phyloP scores from a whole-genome alignment of 257 asterid genomes.

The Solanum clarkiae region DNA sequence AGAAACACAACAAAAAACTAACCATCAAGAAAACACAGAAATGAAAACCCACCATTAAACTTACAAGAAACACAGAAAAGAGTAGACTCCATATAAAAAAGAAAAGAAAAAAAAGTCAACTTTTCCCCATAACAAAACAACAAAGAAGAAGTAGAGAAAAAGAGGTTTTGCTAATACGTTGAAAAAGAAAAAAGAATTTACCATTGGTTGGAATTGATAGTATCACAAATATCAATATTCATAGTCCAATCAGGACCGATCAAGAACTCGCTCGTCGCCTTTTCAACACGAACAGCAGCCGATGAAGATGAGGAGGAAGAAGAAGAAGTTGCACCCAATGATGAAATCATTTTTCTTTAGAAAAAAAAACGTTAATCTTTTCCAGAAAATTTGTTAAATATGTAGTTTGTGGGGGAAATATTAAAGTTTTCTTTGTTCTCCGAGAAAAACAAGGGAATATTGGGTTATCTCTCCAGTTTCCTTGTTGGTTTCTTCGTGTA shows the following conservation, averaged over 20 bases:
- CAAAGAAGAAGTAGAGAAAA: not conserved
- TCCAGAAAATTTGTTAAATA: not conserved
- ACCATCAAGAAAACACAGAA: not conserved
- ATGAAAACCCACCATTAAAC: not conserved
- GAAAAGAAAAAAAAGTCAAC: not conserved
- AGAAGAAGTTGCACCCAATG: conserved; percentile 4
- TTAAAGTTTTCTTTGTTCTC: not conserved
- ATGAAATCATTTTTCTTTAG: not conserved
- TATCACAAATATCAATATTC: conserved; percentile 83
- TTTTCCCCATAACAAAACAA: not conserved
- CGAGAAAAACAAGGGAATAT: conserved; percentile 1
- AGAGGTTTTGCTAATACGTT: not conserved
- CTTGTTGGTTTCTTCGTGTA: not conserved
- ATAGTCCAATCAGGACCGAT: conserved; percentile 95
- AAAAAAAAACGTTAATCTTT: not conserved
- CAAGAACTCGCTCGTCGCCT: conserved; percentile 97
- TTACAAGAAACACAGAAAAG: not conserved
- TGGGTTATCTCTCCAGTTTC: not conserved
- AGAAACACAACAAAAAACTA: not conserved
- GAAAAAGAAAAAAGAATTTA: not conserved
- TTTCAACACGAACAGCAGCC: conserved; percentile 65
- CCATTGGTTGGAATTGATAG: conserved; percentile 32
- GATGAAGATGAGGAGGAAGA: conserved; percentile 40
- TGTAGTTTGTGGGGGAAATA: not conserved
- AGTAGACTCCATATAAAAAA: not conserved